A percentile compares a stretch with the other conserved stretches of the same genome.
phyloP scores from a whole-genome alignment of 345 rosid species.

The Eucalyptus cloeziana region DNA sequence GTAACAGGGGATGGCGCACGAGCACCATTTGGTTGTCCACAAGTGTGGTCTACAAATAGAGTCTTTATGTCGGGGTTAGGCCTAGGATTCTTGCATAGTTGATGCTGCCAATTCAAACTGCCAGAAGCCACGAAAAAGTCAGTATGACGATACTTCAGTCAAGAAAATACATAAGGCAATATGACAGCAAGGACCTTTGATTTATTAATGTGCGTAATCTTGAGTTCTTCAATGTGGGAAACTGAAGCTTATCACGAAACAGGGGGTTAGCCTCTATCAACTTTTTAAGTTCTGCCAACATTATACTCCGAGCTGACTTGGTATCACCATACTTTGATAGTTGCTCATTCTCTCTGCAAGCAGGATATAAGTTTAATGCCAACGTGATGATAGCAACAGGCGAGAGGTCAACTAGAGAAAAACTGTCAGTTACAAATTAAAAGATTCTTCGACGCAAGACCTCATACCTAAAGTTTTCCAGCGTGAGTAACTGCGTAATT shows the following conservation, averaged over 20 bases:
- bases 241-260: slow-evolving; percentile 87
- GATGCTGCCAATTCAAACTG: slow-evolving; percentile 93
- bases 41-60: slow-evolving; percentile 69
- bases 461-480: slow-evolving; percentile 75
- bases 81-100: slow-evolving; percentile 78
- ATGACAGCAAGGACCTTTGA: slow-evolving; percentile 42
- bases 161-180: background rate
- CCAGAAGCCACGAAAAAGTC: background rate
- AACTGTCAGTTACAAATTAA: background rate
- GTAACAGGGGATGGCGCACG: slow-evolving; percentile 70
- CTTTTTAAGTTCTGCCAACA: slow-evolving; percentile 77
- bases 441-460: background rate
- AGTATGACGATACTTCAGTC: background rate
- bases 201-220: slow-evolving; percentile 73
- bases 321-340: slow-evolving; percentile 82
- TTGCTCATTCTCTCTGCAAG: slow-evolving; percentile 69
- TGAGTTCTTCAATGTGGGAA: slow-evolving; percentile 68
- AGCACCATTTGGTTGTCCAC: slow-evolving; percentile 68
- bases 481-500: slow-evolving; percentile 64
- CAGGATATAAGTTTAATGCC: background rate
- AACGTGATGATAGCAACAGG: background rate
- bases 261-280: slow-evolving; percentile 80
- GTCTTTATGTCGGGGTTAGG: slow-evolving; percentile 73
- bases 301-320: slow-evolving; percentile 72
- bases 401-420: background rate